These are phyloP conservation scores for Colletotrichum simmondsii DNA, from an alignment of 2,329 filamentous ascomycete species.

Conservation along the genomic window DNA sequence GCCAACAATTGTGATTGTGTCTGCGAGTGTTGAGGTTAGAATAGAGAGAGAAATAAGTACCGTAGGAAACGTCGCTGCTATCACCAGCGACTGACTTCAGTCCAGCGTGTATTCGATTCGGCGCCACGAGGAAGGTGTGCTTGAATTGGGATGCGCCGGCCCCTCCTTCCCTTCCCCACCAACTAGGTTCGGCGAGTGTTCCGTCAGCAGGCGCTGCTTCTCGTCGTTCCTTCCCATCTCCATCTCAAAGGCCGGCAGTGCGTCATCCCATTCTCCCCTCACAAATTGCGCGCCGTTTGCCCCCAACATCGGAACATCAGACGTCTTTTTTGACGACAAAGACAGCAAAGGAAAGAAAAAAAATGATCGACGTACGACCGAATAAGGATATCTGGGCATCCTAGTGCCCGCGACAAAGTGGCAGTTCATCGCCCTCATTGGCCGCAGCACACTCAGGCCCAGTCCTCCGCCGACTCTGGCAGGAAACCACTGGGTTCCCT, in stretches of 20 bases:
- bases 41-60: neutral
- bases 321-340: neutral
- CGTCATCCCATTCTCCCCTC: slow-evolving; percentile 3
- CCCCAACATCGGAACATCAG: neutral
- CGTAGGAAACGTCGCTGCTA: neutral
- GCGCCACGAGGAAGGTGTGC: neutral
- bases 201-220: slow-evolving; percentile 15
- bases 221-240: neutral
- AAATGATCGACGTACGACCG: slow-evolving; percentile 13
- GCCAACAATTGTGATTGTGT: neutral
- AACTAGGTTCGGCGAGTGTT: slow-evolving; percentile 4
- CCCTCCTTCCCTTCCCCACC: neutral
- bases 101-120: neutral
- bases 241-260: neutral
- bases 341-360: neutral
- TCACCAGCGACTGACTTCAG: neutral
- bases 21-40: neutral
- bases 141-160: slow-evolving; percentile 4
- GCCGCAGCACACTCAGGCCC: slow-evolving; percentile 13
- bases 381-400: slow-evolving; percentile 23
- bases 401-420: slow-evolving; percentile 25
- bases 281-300: neutral
- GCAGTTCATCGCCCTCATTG: slow-evolving; percentile 22
- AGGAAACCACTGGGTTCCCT: slow-evolving; percentile 29
- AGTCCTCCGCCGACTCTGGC: slow-evolving; percentile 9